These are phyloP conservation scores for Phytophthora citricola DNA, from an alignment of 352 stramenopile species.

Conservation along the genomic window DNA sequence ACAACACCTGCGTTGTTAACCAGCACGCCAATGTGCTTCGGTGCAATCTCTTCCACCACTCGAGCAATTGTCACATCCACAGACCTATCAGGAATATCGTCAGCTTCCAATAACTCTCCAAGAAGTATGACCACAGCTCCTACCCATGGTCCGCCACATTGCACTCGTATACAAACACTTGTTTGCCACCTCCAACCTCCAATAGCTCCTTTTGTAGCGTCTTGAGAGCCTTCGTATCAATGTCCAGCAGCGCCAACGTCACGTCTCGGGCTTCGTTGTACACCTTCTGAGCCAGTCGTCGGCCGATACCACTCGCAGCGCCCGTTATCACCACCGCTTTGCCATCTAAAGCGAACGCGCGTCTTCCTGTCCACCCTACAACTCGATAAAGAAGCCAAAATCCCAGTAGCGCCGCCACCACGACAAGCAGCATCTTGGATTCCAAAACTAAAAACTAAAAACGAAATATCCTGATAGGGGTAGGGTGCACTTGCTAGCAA, in stretches of 20 bases:
- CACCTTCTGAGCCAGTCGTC: constrained; percentile 47
- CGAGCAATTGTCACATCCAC: constrained; percentile 41
- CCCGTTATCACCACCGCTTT: constrained; percentile 76
- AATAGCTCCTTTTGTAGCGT: constrained; percentile 33
- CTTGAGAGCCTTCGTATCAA: constrained; percentile 52
- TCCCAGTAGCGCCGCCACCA: constrained; percentile 7
- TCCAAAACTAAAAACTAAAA: too few relatives aligned
- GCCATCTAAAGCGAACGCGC: constrained; percentile 47
- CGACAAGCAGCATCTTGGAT: neutral
- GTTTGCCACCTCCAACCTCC: constrained; percentile 2
- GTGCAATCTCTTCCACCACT: constrained; percentile 39
- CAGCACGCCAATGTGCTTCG: constrained; percentile 55
- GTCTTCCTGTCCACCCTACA: neutral
- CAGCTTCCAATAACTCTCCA: constrained; percentile 3
- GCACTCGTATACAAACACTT: constrained; percentile 58
- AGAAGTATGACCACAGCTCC: constrained; percentile 5
- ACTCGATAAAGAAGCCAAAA: constrained; percentile 13
- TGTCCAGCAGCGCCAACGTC: constrained; percentile 71
- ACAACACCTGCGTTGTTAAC: constrained; percentile 76
- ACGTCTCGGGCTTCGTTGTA: constrained; percentile 27
- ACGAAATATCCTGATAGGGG: too few relatives aligned
- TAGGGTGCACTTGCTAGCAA: too few relatives aligned
- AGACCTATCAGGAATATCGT: constrained; percentile 23
- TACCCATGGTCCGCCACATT: constrained; percentile 71
- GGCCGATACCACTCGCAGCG: constrained; percentile 63